Percentiles rank a stretch among this genome's conserved stretches.
These are phyloP conservation scores for Bremia lactucae DNA, from an alignment of 352 stramenopile genomes.

Conservation along the genomic window DNA sequence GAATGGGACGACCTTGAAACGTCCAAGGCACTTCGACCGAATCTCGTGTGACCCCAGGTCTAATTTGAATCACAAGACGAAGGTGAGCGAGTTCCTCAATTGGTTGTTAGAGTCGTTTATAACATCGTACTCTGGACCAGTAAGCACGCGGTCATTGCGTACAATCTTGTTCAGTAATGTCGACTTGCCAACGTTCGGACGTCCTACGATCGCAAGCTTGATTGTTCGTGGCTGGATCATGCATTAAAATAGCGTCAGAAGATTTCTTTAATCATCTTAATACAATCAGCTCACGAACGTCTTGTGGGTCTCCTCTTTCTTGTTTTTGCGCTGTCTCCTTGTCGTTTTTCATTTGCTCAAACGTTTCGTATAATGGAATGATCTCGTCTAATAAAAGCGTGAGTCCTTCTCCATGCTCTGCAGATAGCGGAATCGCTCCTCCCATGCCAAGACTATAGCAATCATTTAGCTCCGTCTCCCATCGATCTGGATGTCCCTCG, in stretches of 20 bases:
- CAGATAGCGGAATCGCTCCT: conserved; percentile 55
- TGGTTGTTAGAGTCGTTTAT: background rate
- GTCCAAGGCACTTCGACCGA: conserved; percentile 72
- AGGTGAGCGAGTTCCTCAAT: background rate
- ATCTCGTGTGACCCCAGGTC: conserved; percentile 71
- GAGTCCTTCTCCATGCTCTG: conserved; percentile 67
- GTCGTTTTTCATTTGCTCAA: conserved; percentile 42
- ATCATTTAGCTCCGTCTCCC: conserved; percentile 59
- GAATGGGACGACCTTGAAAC: conserved; percentile 61
- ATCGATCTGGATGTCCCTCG: conserved; percentile 55
- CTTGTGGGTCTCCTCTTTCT: conserved; percentile 33
- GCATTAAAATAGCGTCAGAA: background rate
- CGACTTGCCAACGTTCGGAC: conserved; percentile 74
- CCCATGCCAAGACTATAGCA: conserved; percentile 69
- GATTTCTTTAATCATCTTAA: background rate
- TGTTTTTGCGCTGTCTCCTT: conserved; percentile 17
- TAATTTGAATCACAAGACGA: conserved; percentile 7
- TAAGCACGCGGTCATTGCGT: conserved; percentile 69
- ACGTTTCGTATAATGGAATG: conserved; percentile 55
- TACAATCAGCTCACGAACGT: conserved; percentile 25
- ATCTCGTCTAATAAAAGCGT: conserved; percentile 61
- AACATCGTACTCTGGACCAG: conserved; percentile 73
- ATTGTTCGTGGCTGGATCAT: conserved; percentile 38
- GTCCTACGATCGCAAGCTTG: conserved; percentile 70
- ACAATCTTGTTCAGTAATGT: conserved; percentile 78